Percentiles rank a stretch among this genome's conserved stretches.
These are phyloP conservation scores for Phytopythium cucurbitacearum DNA, from an alignment of 352 stramenopile genomes.

Conservation along the genomic window DNA sequence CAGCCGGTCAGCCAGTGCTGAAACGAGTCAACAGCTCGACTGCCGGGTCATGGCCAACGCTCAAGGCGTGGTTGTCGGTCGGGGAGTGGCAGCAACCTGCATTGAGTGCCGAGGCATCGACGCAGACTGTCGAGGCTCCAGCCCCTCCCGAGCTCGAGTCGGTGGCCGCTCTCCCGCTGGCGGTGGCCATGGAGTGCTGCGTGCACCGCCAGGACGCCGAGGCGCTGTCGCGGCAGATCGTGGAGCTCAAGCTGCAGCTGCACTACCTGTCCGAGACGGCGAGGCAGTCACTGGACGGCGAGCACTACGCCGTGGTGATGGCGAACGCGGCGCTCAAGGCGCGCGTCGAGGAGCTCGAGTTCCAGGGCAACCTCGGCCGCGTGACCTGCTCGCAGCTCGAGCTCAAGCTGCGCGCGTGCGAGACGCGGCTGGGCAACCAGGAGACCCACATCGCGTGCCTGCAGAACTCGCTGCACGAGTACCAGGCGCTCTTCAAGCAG, in stretches of 20 bases:
- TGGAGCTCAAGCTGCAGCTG: slow-evolving; percentile 73
- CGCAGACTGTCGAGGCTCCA: neutral
- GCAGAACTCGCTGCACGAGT: slow-evolving; percentile 74
- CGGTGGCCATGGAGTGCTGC: slow-evolving; percentile 16
- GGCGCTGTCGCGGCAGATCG: slow-evolving; percentile 56
- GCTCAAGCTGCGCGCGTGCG: slow-evolving; percentile 64
- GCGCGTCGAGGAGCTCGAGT: slow-evolving; percentile 66
- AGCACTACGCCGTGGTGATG: slow-evolving; percentile 56
- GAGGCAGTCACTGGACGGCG: slow-evolving; percentile 49
- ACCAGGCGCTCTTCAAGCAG: slow-evolving; percentile 77
- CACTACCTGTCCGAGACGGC: slow-evolving; percentile 68
- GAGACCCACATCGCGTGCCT: slow-evolving; percentile 70
- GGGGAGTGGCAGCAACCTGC: slow-evolving; percentile 40
- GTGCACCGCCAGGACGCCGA: slow-evolving; percentile 58
- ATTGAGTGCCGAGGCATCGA: neutral
- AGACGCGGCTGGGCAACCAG: slow-evolving; percentile 67
- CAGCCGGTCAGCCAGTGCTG: slow-evolving; percentile 29
- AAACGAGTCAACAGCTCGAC: slow-evolving; percentile 3
- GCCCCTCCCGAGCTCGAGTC: neutral
- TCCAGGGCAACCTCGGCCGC: slow-evolving; percentile 56
- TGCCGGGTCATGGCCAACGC: slow-evolving; percentile 9
- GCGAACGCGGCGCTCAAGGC: slow-evolving; percentile 72
- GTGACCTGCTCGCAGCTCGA: slow-evolving; percentile 57
- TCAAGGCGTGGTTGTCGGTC: slow-evolving; percentile 58
- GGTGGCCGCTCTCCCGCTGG: neutral